Evolutionary conservation across 116 monocot genomes (phyloP).

Genomic region (Trichopus zeylanicus): DNA sequence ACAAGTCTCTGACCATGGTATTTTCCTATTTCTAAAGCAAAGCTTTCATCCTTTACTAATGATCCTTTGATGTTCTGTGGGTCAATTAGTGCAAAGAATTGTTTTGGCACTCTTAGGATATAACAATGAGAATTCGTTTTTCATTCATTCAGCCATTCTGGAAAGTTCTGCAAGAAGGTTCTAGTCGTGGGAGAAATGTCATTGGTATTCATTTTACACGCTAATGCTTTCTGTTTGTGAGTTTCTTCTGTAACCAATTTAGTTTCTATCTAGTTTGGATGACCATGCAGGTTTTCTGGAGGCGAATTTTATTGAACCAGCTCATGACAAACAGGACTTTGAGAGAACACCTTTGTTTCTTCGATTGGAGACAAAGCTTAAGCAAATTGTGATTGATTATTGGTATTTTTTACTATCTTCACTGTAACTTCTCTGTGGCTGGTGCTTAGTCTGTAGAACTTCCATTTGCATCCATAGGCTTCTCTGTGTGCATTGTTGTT

Average conservation of each 20-base stretch:
- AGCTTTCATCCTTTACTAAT: neutral
- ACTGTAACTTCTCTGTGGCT: neutral
- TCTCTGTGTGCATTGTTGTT: too few relatives aligned
- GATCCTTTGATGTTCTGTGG: neutral
- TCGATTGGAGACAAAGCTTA: constrained; percentile 65
- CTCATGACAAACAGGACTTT: constrained; percentile 97
- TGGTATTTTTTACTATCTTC: constrained; percentile 30
- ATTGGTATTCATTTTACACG: constrained; percentile 36
- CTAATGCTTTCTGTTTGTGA: neutral
- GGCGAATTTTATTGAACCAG: constrained; percentile 90
- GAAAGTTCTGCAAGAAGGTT: constrained; percentile 46
- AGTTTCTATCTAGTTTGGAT: neutral
- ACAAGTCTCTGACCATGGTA: neutral
- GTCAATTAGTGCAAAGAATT: neutral
- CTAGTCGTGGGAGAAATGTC: constrained; percentile 64
- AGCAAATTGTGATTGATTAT: constrained; percentile 56
- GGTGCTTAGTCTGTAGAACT: neutral
- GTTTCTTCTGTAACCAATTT: constrained; percentile 1
- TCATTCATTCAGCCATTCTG: constrained; percentile 9
- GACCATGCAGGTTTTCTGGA: constrained; percentile 57
- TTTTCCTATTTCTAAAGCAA: neutral
- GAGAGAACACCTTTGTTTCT: constrained; percentile 80
- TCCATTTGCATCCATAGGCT: too few relatives aligned
- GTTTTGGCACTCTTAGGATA: neutral
- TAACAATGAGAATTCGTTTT: neutral